Conservation (phyloP, 345 rosid species). For the Carallia brachiata region DNA sequence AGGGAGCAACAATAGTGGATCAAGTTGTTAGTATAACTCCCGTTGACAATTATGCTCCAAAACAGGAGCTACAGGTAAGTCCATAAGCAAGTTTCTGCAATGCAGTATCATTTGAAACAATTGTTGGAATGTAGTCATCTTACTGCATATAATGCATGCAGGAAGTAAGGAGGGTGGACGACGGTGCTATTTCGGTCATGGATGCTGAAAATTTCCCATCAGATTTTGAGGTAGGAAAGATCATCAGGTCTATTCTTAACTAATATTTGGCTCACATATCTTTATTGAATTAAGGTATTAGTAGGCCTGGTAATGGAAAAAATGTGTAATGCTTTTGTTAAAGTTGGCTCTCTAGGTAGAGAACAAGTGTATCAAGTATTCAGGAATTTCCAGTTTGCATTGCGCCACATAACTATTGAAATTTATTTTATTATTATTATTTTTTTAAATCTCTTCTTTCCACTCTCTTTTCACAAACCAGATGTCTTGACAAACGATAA, state of each 20-base stretch:
- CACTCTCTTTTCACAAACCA: background rate
- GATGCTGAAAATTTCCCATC: constrained; percentile 31
- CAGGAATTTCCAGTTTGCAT: background rate
- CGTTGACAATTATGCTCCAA: constrained; percentile 64
- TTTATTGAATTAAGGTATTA: background rate
- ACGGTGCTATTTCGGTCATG: constrained; percentile 29
- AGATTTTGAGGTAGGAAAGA: constrained; percentile 48
- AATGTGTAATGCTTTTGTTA: background rate
- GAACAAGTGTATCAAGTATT: background rate
- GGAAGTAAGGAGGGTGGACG: constrained; percentile 54
- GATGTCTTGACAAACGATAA: background rate
- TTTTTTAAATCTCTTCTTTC: background rate
- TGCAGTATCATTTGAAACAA: constrained; percentile 11
- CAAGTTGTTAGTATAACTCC: constrained; percentile 63
- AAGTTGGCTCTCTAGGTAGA: background rate
- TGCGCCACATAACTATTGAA: background rate
- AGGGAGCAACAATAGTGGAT: constrained; percentile 97
- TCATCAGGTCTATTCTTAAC: background rate
- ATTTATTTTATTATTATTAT: background rate
- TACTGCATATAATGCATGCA: constrained; percentile 35
- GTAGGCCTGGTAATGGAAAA: background rate
- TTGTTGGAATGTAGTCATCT: constrained; percentile 5
- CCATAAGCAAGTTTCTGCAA: constrained; percentile 4
- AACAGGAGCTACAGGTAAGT: constrained; percentile 47
- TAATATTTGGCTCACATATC: background rate